phyloP scores from a whole-genome alignment of 2,329 filamentous ascomycete genomes.

The Fusarium concolor region DNA sequence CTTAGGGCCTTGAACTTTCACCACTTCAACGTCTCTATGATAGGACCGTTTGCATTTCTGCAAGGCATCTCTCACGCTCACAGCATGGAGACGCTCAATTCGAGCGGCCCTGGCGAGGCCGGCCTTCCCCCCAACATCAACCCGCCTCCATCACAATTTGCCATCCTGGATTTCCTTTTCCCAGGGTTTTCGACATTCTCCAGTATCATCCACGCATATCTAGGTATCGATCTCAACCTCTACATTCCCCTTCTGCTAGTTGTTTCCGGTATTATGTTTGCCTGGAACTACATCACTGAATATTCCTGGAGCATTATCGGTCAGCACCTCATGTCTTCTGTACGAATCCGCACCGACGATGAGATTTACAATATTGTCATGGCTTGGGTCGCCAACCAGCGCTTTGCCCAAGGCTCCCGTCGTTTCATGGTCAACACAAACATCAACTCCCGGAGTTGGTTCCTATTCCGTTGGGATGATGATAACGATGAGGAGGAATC shows the following conservation, averaged over 20 bases:
- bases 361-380: constrained; percentile 80
- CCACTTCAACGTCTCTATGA: constrained; percentile 11
- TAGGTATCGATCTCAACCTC: constrained; percentile 70
- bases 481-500: constrained; percentile 59
- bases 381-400: constrained; percentile 74
- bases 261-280: constrained; percentile 60
- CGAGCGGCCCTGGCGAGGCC: constrained; percentile 26
- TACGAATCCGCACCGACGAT: constrained; percentile 75
- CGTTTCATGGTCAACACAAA: constrained; percentile 74
- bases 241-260: constrained; percentile 70
- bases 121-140: background rate
- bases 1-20: background rate
- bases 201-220: constrained; percentile 63
- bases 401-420: constrained; percentile 68
- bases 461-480: constrained; percentile 58
- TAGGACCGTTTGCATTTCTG: constrained; percentile 10
- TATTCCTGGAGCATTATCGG: constrained; percentile 62
- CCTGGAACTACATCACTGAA: constrained; percentile 64
- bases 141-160: constrained; percentile 53
- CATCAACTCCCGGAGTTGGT: constrained; percentile 64
- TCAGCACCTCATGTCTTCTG: constrained; percentile 71
- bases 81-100: constrained; percentile 44
- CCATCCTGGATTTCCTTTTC: constrained; percentile 71
- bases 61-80: constrained; percentile 13
- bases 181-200: constrained; percentile 73